Evolutionary conservation across 2,329 filamentous ascomycete species (phyloP).

Genomic region (Pestalotiopsis sp.): DNA sequence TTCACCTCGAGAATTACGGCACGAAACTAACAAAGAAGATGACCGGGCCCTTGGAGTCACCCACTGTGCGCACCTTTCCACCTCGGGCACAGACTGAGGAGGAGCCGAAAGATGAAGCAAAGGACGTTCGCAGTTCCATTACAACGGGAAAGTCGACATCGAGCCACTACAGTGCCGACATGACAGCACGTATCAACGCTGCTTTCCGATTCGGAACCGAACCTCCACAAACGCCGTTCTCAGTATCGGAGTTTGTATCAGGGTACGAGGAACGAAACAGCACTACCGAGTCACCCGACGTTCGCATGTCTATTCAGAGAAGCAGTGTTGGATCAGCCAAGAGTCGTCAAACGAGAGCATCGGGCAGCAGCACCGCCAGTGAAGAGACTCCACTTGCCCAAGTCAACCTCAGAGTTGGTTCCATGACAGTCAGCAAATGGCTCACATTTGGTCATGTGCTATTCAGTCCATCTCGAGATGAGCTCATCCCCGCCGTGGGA

Average conservation of each 20-base stretch:
- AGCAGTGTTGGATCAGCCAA: constrained; percentile 35
- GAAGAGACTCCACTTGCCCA: constrained; percentile 67
- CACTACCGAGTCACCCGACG: constrained; percentile 20
- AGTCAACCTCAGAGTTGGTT: constrained; percentile 77
- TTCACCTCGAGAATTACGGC: constrained; percentile 56
- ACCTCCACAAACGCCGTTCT: constrained; percentile 46
- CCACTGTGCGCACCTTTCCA: constrained; percentile 39
- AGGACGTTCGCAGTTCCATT: constrained; percentile 35
- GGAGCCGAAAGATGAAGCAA: constrained; percentile 1
- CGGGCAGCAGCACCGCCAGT: constrained; percentile 48
- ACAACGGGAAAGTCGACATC: constrained; percentile 39
- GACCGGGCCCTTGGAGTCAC: constrained; percentile 47
- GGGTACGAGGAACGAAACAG: constrained; percentile 42
- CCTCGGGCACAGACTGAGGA: constrained; percentile 18
- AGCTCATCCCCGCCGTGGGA: constrained; percentile 58
- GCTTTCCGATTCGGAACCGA: constrained; percentile 44
- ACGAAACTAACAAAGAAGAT: constrained; percentile 37
- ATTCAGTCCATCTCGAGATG: constrained; percentile 78
- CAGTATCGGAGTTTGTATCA: constrained; percentile 44
- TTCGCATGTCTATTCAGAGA: constrained; percentile 21
- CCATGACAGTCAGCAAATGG: constrained; percentile 87
- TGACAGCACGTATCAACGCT: constrained; percentile 54
- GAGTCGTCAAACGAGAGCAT: constrained; percentile 37
- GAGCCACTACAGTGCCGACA: constrained; percentile 57
- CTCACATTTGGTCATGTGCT: constrained; percentile 82